Percentiles rank a stretch among this genome's conserved stretches.
phyloP scores from a whole-genome alignment of 768 basidiomycete genomes.

The Boletus insuetus region DNA sequence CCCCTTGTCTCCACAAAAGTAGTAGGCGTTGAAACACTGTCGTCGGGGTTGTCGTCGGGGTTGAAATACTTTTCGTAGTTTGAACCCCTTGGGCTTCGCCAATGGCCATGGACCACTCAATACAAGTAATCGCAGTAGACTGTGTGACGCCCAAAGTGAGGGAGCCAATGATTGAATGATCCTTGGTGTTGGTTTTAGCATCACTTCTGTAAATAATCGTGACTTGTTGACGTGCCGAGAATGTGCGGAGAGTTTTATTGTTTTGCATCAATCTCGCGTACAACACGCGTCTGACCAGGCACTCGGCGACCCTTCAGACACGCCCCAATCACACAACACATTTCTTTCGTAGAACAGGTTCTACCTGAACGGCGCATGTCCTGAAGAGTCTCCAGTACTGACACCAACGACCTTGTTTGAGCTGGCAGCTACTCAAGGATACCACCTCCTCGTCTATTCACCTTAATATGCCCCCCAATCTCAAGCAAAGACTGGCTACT shows the following conservation, averaged over 20 bases:
- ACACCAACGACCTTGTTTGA: not conserved
- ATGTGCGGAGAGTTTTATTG: not conserved
- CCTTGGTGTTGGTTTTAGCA: too few species aligned
- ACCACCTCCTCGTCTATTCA: not conserved
- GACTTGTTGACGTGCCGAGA: not conserved
- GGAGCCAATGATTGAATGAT: too few species aligned
- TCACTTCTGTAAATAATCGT: not conserved
- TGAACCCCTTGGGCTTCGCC: too few species aligned
- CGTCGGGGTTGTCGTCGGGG: too few species aligned
- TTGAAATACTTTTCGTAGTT: too few species aligned
- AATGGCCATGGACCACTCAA: too few species aligned
- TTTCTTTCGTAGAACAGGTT: slow-evolving; percentile 1
- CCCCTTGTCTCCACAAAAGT: too few species aligned
- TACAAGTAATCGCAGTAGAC: too few species aligned
- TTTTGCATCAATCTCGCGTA: not conserved
- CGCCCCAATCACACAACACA: slow-evolving; percentile 3
- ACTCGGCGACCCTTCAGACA: not conserved
- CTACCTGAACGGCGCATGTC: slow-evolving; percentile 13
- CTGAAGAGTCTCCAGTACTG: not conserved
- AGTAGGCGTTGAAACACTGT: too few species aligned
- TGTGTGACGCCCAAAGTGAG: too few species aligned
- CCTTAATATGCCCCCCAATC: slow-evolving; percentile 35
- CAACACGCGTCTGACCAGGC: not conserved
- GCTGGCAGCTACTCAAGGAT: not conserved
- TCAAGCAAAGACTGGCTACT: slow-evolving; percentile 68